Evolutionary conservation across 2,329 filamentous ascomycete genomes (phyloP).

Genomic region (Colletotrichum kahawae): DNA sequence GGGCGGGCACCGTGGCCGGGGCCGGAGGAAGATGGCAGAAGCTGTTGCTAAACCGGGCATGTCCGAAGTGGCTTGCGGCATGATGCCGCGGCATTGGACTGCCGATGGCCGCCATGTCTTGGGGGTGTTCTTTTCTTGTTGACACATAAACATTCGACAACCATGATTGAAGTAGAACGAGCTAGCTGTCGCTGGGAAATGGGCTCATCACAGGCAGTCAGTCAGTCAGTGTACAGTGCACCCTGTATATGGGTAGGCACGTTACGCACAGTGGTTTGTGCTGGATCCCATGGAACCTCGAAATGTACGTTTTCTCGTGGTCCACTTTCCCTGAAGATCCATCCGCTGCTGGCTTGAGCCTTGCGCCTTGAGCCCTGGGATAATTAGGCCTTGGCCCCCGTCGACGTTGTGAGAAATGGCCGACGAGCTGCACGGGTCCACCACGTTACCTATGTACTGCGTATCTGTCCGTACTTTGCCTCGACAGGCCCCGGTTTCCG

Average conservation of each 20-base stretch:
- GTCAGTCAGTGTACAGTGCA: neutral
- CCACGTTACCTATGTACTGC: neutral
- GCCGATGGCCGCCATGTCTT: neutral
- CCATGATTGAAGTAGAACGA: neutral
- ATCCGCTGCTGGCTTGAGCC: neutral
- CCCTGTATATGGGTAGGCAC: neutral
- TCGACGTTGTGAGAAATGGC: neutral
- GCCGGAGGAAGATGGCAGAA: neutral
- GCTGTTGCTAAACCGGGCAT: neutral
- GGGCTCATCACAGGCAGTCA: neutral
- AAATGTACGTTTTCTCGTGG: neutral
- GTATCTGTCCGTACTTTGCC: neutral
- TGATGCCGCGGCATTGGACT: neutral
- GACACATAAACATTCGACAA: neutral
- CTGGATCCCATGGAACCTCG: neutral
- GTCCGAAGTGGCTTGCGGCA: neutral
- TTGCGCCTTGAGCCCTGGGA: neutral
- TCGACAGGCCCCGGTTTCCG: neutral
- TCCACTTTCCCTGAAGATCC: neutral
- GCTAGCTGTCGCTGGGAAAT: neutral
- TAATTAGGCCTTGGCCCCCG: neutral
- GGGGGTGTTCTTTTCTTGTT: neutral
- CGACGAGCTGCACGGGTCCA: neutral
- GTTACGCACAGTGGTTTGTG: neutral
- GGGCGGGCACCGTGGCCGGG: neutral